Evolutionary conservation across 345 rosid genomes (phyloP).

Genomic region (Xanthoceras sorbifolium): DNA sequence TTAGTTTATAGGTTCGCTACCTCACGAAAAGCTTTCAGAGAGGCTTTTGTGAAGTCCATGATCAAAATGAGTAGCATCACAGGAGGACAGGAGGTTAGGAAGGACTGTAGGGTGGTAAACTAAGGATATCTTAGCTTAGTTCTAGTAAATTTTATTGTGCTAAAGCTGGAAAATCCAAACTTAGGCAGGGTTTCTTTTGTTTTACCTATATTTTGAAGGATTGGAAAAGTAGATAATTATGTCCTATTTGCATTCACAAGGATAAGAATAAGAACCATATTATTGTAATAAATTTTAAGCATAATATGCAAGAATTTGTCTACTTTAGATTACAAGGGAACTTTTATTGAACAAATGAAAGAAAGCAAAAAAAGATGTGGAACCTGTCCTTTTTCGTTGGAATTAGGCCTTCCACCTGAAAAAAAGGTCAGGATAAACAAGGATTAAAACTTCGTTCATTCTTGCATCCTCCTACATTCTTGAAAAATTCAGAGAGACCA

Average conservation of each 20-base stretch:
- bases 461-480: background rate
- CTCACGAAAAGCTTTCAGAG: constrained; percentile 28
- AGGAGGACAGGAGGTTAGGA: constrained; percentile 54
- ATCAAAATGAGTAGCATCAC: constrained; percentile 54
- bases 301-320: background rate
- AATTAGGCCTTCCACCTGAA: background rate
- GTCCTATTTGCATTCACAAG: constrained; percentile 1
- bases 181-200: constrained; percentile 5
- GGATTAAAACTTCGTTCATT: background rate
- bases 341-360: background rate
- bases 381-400: background rate
- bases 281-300: background rate
- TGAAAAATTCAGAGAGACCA: background rate
- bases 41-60: constrained; percentile 46
- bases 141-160: background rate
- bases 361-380: background rate
- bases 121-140: constrained; percentile 21
- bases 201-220: background rate
- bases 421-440: background rate
- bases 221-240: background rate
- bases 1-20: constrained; percentile 42
- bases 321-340: background rate
- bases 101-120: constrained; percentile 45
- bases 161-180: constrained; percentile 13
- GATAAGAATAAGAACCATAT: background rate